Base-by-base conservation (phyloP, 305 asterid genomes). In the Solanum hybrid region DNA sequence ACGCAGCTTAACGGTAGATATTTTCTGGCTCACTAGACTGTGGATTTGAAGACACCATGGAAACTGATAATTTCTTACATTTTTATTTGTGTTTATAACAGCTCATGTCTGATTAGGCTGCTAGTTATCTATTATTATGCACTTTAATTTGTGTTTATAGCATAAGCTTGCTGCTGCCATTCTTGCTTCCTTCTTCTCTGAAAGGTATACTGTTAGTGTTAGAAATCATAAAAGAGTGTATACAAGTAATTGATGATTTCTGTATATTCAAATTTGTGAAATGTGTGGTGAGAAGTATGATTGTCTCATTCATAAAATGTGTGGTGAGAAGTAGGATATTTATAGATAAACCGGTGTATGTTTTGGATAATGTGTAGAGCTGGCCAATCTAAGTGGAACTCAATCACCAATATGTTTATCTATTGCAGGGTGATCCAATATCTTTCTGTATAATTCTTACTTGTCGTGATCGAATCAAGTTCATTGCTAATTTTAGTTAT, bases 261-360 rank as follows among this genome's bases (percentile, higher is more conserved):
- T 82, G 82, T 85, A 36, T 8, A 39, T 3, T 57, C 90, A 92
- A 90, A 89, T 91, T 90, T 89, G 91, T 89, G 32, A 39, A 91
- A 87, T 72, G 4, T 95, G 94, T 90, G 95, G 96, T 89, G 95
- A 85, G 76, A 86, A 86, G 89, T 79, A 89, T 90, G 90, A 45
- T 91, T 89, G 57, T 91, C 92, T 87, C 91, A 86, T n/a, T 34
- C 61, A 82, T 39, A 39, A 39, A 39, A 39, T 39, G 15, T 39
- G 51, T 12, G 51, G 51, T 89, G 95, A 81, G 77, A 83, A 86
- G 88, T 77, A 89, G 90, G 91, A 76, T 91, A 88, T n/a, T 34
- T 87, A 88, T 92, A 95, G 97, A 96, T 97, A 96, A 91, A 91
- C 92, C 93, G 41, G 88, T 86, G n/a, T 14, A 45, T 89, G 79